Evolutionary conservation across 345 rosid genomes (phyloP), one percentile per base, ranked within the genome.

Genomic region (Citrus sp.): DNA sequence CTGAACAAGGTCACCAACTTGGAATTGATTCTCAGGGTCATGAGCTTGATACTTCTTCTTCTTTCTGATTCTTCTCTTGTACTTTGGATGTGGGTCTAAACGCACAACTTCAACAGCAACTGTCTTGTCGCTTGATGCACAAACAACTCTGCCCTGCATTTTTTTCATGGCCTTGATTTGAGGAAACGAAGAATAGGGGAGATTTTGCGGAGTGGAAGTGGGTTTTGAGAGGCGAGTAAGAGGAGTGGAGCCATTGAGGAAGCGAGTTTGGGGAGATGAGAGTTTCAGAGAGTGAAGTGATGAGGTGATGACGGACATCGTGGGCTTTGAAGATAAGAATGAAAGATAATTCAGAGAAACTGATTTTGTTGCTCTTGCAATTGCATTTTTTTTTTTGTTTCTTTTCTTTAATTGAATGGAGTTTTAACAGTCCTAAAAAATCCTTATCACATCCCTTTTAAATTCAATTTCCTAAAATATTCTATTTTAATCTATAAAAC

Each of bases 21-120:
- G 64, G 86, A 93, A 93, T 77, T 79, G 82, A 85, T 92, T 93
- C 3, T 90, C 95, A 2, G 91, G 94, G 93, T 95, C 98, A 82
- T 95, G 98, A 58, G 92, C 98, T 77, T 92, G 98, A 88, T 77
- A 91, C 93, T 90, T 93, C 91, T 91, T 92, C 98, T 93, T 94
- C 89, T 74, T 92, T 85, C 95, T 85, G 8, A 95, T 89, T 71
- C 95, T 88, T 61, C 95, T 91, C 87, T 88, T 89, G 91, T 95
- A 95, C 89, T 93, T 95, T 0, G 97, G 98, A 70, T 93, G 92
- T 1, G 90, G 92, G 60, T 91, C 94, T 25, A 92, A 77, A 28
- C 98, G 86, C 69, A 81, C 81, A 46, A 95, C 98, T 80, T 90
- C 98, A 58, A 95, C 98, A 1, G 93, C 79, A 56, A 95, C 97